Evolutionary conservation across 2,329 filamentous ascomycete genomes (phyloP), one percentile per base, ranked within the genome.

Genomic region (Beauveria scarabaeidicola): DNA sequence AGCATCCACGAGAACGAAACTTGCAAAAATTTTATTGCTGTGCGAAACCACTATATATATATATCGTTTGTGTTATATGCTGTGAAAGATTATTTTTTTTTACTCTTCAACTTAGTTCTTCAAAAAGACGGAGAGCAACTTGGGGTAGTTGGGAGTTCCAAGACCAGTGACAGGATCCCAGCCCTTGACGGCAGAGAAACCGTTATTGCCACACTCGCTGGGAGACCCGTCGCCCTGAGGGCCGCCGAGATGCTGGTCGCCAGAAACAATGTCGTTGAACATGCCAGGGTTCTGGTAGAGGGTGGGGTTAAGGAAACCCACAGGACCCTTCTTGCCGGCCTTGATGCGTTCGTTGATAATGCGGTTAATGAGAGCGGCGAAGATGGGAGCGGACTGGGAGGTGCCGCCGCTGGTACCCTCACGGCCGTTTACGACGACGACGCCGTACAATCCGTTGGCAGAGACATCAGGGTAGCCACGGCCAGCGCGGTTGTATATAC

Each of bases 401-500:
- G 65, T 63, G 5, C 55, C 55, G 1, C 29, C 59, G 43, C 38
- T 55, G 29, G 52, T 61, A 1, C 23, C 46, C 32, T 40, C 27
- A 13, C 78, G 40, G 10, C 65, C 65, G 38, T 38, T 23, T n/a
- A 52, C 50, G 71, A 80, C 1, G 61, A 77, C 78, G 15, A 69
- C 67, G 23, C 76, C 75, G 52, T 80, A 71, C 36, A 79, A 68
- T 2, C 81, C 74, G 54, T 84, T 73, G 7, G 71, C 70, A 11
- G 68, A 66, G 5, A 77, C 65, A 55, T 76, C 74, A 2, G 74
- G 74, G 55, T 47, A 57, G 27, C 53, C 53, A 19, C 53, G 53
- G 27, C 53, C 53, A 21, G 41, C 53, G 19, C 41, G 41, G 53
- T 57, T 57, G 53, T 57, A 57, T 7, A 46, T 47, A n/a, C 53